Conservation (phyloP, 2,329 filamentous ascomycete species). For the Ilyonectria robusta region DNA sequence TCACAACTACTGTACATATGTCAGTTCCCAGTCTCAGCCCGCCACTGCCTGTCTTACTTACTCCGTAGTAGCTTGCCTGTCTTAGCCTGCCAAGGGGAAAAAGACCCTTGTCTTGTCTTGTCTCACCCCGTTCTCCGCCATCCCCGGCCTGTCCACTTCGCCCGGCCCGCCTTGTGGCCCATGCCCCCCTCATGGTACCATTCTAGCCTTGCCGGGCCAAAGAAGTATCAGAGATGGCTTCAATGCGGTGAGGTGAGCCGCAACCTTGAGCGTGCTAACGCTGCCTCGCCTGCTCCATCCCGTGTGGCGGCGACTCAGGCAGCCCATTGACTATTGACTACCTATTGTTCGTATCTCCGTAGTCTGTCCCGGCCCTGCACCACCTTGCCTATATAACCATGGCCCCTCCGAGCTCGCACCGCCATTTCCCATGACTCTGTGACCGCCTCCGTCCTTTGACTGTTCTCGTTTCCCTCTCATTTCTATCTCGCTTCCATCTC, state of each 20-base stretch:
- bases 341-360: background rate
- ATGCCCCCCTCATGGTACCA: background rate
- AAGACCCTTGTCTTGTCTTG: background rate
- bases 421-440: conserved; percentile 14
- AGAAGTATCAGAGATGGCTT: conserved; percentile 20
- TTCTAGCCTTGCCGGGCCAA: background rate
- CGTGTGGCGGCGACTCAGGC: conserved; percentile 20
- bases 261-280: conserved; percentile 2
- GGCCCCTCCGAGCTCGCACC: conserved; percentile 17
- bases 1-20: too few relatives aligned
- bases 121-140: conserved; percentile 1
- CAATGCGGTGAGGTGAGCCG: conserved; percentile 16
- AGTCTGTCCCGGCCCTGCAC: background rate
- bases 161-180: conserved; percentile 12
- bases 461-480: conserved; percentile 8
- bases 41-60: background rate
- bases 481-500: background rate
- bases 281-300: background rate
- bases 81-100: background rate
- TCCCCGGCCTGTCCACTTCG: conserved; percentile 1
- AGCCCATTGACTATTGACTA: background rate
- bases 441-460: conserved; percentile 16
- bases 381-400: conserved; percentile 22
- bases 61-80: too few relatives aligned
- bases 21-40: background rate